Percentiles rank a stretch among this genome's conserved stretches.
These are phyloP conservation scores for Tardiomyces digboiensis DNA, from an alignment of 1,139 yeast species.

Conservation along the genomic window DNA sequence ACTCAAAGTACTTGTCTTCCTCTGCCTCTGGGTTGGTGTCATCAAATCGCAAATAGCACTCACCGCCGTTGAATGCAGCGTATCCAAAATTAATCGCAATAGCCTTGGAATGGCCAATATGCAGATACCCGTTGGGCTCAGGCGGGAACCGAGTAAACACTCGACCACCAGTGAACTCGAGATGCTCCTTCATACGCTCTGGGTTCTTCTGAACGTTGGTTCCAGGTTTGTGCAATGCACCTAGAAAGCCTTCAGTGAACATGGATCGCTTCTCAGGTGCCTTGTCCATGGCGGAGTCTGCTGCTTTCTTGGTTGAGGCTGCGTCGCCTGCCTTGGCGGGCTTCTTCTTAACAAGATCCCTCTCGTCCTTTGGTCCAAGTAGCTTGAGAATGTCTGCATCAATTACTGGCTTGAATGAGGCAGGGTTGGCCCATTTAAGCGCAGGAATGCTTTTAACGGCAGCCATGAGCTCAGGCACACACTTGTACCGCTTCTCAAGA, in stretches of 20 bases:
- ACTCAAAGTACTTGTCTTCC: constrained; percentile 80
- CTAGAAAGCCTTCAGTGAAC: constrained; percentile 94
- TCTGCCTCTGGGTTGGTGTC: constrained; percentile 99
- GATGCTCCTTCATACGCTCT: constrained; percentile 72
- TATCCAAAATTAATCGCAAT: constrained; percentile 94
- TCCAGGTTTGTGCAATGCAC: constrained; percentile 92
- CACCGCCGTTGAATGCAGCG: constrained; percentile 78
- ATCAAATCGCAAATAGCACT: constrained; percentile 87
- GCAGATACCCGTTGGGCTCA: constrained; percentile 95
- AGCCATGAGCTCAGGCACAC: constrained; percentile 68
- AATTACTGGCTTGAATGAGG: constrained; percentile 73
- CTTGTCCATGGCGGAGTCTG: constrained; percentile 16
- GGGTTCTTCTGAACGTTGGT: constrained; percentile 89
- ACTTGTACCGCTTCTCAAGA: constrained; percentile 61
- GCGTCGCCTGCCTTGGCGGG: constrained; percentile 20
- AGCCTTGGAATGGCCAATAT: constrained; percentile 97
- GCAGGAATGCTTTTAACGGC: constrained; percentile 62
- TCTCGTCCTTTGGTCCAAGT: constrained; percentile 93
- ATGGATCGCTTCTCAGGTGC: constrained; percentile 32
- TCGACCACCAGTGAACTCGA: constrained; percentile 65
- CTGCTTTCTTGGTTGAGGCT: constrained; percentile 23
- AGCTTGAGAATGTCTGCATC: constrained; percentile 62
- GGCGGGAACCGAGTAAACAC: constrained; percentile 97
- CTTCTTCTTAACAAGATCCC: constrained; percentile 71
- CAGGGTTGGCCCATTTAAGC: constrained; percentile 90